phyloP scores from a whole-genome alignment of 2,329 filamentous ascomycete species.

The Tolypocladium capitatum region DNA sequence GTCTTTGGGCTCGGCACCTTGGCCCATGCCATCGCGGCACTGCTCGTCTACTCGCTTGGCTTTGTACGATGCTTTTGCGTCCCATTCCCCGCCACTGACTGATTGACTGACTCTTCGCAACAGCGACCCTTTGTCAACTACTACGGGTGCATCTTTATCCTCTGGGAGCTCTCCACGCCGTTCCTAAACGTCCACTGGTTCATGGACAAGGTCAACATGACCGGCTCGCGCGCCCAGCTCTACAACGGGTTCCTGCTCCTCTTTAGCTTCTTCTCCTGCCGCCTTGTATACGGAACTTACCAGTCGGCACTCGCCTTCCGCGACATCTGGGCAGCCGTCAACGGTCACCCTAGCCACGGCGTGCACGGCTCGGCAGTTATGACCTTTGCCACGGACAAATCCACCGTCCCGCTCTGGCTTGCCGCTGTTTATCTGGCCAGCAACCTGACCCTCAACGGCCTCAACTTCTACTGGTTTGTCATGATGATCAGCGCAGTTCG shows the following conservation, averaged over 20 bases:
- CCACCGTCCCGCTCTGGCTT: slow-evolving; percentile 55
- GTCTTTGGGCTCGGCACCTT: slow-evolving; percentile 67
- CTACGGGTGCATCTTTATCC: slow-evolving; percentile 68
- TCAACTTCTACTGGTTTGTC: slow-evolving; percentile 78
- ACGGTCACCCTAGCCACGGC: slow-evolving; percentile 22
- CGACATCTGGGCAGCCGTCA: slow-evolving; percentile 48
- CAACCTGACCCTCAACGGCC: slow-evolving; percentile 58
- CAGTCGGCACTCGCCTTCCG: slow-evolving; percentile 55
- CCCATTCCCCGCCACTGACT: neutral
- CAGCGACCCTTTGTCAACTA: slow-evolving; percentile 76
- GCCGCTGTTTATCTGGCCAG: slow-evolving; percentile 52
- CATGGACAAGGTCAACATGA: slow-evolving; percentile 74
- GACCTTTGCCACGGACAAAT: slow-evolving; percentile 33
- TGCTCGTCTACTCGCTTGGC: slow-evolving; percentile 62
- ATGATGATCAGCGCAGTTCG: slow-evolving; percentile 74
- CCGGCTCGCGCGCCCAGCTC: slow-evolving; percentile 58
- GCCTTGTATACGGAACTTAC: slow-evolving; percentile 66
- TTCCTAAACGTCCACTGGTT: slow-evolving; percentile 90
- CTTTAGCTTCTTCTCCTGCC: slow-evolving; percentile 61
- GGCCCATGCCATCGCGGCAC: slow-evolving; percentile 61
- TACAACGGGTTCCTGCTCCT: slow-evolving; percentile 66
- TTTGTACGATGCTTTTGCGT: slow-evolving; percentile 48
- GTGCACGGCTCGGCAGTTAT: slow-evolving; percentile 14
- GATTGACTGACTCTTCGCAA: slow-evolving; percentile 3
- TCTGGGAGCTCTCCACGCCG: slow-evolving; percentile 76